A percentile compares a stretch with the other conserved stretches of the same genome.
These are phyloP conservation scores for Erythrobasidium yunnanense DNA, from an alignment of 768 basidiomycete species.

Conservation along the genomic window DNA sequence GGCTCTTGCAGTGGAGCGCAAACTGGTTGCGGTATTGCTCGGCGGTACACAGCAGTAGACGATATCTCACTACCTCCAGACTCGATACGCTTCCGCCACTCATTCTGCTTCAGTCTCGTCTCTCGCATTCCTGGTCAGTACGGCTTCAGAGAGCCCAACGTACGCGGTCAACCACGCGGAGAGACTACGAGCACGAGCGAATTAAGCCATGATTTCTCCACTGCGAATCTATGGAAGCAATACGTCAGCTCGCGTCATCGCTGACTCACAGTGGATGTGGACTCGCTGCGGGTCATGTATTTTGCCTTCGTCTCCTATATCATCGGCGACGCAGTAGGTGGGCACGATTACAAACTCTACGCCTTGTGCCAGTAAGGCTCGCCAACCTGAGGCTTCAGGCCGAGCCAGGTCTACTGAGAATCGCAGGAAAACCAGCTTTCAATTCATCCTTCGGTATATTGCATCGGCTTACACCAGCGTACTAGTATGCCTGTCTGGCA, in stretches of 20 bases:
- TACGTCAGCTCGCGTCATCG: background rate
- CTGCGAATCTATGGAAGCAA: background rate
- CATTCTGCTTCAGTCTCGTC: constrained; percentile 35
- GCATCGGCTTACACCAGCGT: constrained; percentile 4
- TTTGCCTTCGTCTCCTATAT: constrained; percentile 19
- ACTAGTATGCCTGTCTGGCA: constrained; percentile 31
- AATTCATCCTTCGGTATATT: background rate
- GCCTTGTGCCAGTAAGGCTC: constrained; percentile 12
- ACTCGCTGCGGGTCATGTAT: constrained; percentile 22
- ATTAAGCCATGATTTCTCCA: constrained; percentile 32
- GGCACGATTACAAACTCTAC: constrained; percentile 31
- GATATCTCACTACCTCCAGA: background rate
- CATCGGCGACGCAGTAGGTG: constrained; percentile 33
- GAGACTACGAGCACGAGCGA: constrained; percentile 30
- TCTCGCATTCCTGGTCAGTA: constrained; percentile 32
- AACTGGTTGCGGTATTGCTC: background rate
- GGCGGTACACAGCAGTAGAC: background rate
- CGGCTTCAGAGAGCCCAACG: constrained; percentile 34
- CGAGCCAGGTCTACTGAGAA: constrained; percentile 18
- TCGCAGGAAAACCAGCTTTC: background rate
- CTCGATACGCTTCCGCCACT: constrained; percentile 34
- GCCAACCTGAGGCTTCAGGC: constrained; percentile 28
- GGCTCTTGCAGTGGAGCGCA: constrained; percentile 25
- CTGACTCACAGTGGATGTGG: background rate
- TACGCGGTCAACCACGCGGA: constrained; percentile 32